A percentile compares a stretch with the other conserved stretches of the same genome.
Conservation (phyloP, 768 basidiomycete genomes). For the Pleurotus tuber-regium region DNA sequence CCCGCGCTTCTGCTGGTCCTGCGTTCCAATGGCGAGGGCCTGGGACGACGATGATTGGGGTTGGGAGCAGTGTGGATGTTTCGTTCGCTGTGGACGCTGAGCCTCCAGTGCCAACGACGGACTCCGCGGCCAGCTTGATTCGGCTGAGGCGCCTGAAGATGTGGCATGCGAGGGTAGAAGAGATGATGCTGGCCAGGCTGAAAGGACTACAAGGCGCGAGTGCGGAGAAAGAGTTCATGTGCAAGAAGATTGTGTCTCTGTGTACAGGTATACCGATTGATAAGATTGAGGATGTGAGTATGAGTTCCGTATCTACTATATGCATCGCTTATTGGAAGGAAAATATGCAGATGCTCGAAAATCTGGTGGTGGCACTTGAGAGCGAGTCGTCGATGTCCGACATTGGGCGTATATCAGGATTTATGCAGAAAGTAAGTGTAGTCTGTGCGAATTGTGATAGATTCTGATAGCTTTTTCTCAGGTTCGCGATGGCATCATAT, state of each 20-base stretch:
- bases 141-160: slow-evolving; percentile 71
- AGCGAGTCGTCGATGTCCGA: slow-evolving; percentile 83
- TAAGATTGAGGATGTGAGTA: slow-evolving; percentile 84
- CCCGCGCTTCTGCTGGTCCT: slow-evolving; percentile 43
- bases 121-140: slow-evolving; percentile 60
- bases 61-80: slow-evolving; percentile 64
- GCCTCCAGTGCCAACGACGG: slow-evolving; percentile 61
- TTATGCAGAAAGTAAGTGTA: slow-evolving; percentile 81
- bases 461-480: too few species aligned
- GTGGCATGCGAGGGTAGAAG: slow-evolving; percentile 83
- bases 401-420: slow-evolving; percentile 81
- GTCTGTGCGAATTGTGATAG: too few species aligned
- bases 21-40: slow-evolving; percentile 73
- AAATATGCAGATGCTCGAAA: slow-evolving; percentile 84
- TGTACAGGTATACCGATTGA: slow-evolving; percentile 87
- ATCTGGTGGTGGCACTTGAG: slow-evolving; percentile 82
- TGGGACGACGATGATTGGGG: slow-evolving; percentile 62
- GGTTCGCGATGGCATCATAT: slow-evolving; percentile 66
- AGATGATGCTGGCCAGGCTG: slow-evolving; percentile 68
- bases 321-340: too few species aligned
- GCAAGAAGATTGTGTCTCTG: slow-evolving; percentile 86
- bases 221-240: slow-evolving; percentile 88
- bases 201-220: slow-evolving; percentile 72
- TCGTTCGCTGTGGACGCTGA: slow-evolving; percentile 67
- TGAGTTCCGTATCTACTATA: too few species aligned